Evolutionary conservation across 495 filamentous ascomycete species (phyloP).

Genomic region (Aspergillus nidulans): DNA sequence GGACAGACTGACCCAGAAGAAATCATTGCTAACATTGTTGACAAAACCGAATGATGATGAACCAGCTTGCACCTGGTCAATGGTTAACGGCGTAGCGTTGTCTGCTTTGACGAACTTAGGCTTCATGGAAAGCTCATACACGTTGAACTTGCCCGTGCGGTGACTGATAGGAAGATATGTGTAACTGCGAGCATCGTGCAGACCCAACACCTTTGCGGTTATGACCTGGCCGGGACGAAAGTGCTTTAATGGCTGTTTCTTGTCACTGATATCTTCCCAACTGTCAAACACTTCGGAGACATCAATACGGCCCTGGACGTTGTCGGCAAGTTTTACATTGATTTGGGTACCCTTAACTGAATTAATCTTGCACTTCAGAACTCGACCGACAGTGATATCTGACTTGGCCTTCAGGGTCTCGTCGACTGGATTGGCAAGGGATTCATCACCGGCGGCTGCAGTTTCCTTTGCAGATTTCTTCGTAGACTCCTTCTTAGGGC

Average conservation of each 20-base stretch:
- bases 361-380: conserved; percentile 72
- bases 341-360: conserved; percentile 85
- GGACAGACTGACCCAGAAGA: conserved; percentile 83
- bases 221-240: conserved; percentile 70
- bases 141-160: conserved; percentile 65
- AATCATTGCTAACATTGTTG: conserved; percentile 76
- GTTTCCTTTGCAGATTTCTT: conserved; percentile 19
- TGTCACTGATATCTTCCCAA: conserved; percentile 80
- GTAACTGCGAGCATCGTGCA: conserved; percentile 86
- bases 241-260: conserved; percentile 66
- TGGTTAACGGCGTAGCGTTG: conserved; percentile 55
- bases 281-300: conserved; percentile 82
- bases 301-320: conserved; percentile 85
- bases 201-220: conserved; percentile 71
- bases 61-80: conserved; percentile 70
- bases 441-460: conserved; percentile 28
- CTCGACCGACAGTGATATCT: conserved; percentile 68
- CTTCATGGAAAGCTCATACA: conserved; percentile 88
- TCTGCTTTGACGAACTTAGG: conserved; percentile 55
- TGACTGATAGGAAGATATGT: conserved; percentile 90
- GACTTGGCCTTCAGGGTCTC: conserved; percentile 56
- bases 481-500: conserved; percentile 23
- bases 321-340: conserved; percentile 85
- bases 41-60: conserved; percentile 74
- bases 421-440: conserved; percentile 65